Conservation (phyloP, 306 rosid genomes). For the Sechiopsis laciniata region DNA sequence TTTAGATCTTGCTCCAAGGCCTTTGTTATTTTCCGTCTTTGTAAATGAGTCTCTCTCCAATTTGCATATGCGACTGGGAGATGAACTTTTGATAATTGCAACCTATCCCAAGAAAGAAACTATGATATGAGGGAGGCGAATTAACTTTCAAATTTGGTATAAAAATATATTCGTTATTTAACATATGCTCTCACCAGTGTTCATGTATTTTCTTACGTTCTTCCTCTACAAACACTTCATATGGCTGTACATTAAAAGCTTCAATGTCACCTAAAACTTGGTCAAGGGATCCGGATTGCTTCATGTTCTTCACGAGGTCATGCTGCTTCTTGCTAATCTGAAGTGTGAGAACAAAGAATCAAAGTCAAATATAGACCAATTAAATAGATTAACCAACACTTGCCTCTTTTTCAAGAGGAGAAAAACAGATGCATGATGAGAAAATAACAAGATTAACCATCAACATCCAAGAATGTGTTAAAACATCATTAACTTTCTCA, state of each 20-base stretch:
- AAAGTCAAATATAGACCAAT: constrained; percentile 26
- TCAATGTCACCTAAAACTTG: constrained; percentile 75
- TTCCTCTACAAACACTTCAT: constrained; percentile 71
- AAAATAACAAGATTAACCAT: constrained; percentile 6
- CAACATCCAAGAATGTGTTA: not conserved
- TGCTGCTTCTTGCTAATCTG: constrained; percentile 90
- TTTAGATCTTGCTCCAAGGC: constrained; percentile 57
- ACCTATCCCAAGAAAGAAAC: constrained; percentile 51
- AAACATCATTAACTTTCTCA: not conserved
- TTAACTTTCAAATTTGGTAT: constrained; percentile 5
- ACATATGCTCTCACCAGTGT: constrained; percentile 66
- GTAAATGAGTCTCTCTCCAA: constrained; percentile 48
- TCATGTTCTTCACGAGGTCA: constrained; percentile 85
- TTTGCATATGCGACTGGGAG: constrained; percentile 59
- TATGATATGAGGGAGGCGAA: constrained; percentile 14
- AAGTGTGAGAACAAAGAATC: constrained; percentile 29
- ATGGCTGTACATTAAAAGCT: constrained; percentile 69
- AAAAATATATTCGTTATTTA: constrained; percentile 8
- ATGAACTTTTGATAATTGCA: constrained; percentile 59
- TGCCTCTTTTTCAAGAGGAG: not conserved
- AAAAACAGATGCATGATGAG: not conserved
- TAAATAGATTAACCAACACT: too few relatives aligned
- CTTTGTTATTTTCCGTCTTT: constrained; percentile 38
- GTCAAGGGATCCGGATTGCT: constrained; percentile 77
- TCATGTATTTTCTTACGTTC: constrained; percentile 79